Evolutionary conservation across 2,329 filamentous ascomycete species (phyloP), one percentile per base, ranked within the genome.

Genomic region (Alternaria brassicae): DNA sequence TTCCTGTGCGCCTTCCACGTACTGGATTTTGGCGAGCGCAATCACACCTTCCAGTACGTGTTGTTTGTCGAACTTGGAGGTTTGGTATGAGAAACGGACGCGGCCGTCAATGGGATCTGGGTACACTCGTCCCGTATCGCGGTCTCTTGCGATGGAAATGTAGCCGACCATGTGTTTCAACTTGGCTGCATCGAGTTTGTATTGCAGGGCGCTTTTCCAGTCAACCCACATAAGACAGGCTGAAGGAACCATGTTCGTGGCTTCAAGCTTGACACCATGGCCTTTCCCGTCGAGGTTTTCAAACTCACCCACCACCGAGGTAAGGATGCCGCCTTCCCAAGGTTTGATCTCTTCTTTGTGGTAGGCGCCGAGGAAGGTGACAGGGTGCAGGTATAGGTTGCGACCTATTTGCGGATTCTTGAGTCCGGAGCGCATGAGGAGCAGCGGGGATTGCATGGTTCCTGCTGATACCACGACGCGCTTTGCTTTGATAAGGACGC

Each of bases 331-430:
- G 15, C 92, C 90, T 84, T 88, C 82, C 83, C 83, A 82, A 2
- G 77, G 79, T n/a, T 83, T 84, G 19, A 89, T 84, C 34, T 91
- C 88, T 59, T 92, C 83, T 30, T 89, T 82, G 76, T 89, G 93
- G n/a, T 88, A 82, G 2, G 85, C 90, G 32, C 77, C 81, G 10
- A 83, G 64, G 51, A 85, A 63, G 4, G 73, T 72, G 71, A 88
- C 89, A 1, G 94, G 94, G 72, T 98, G 94, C 1, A 97, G 77
- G 69, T 95, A 84, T 3, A 97, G 85, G 69, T 97, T 91, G 7
- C 84, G 85, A 25, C 94, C 94, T 62, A 97, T 89, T 56, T 97
- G 89, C 4, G 84, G 83, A 73, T 96, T 97, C 81, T 85, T 89
- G 49, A 97, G 77, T 2, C 92, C 92, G 60, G 92, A 96, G 49